Conservation (phyloP, 2,329 filamentous ascomycete genomes). For the Xylaria sp. region DNA sequence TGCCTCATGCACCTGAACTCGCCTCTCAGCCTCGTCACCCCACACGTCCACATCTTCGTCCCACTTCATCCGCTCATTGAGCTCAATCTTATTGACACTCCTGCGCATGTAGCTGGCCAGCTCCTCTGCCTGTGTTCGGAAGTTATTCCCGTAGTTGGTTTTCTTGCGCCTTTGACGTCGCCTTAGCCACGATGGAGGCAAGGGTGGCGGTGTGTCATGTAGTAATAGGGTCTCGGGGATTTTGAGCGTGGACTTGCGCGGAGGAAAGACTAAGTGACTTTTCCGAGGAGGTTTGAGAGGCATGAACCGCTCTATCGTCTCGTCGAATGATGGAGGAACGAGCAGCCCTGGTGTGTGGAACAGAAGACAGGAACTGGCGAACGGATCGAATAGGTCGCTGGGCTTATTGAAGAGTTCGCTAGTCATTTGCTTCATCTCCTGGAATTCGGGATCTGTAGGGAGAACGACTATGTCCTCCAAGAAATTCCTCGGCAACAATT, state of each 20-base stretch:
- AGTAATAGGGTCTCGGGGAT: slow-evolving; percentile 58
- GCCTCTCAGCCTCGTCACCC: slow-evolving; percentile 43
- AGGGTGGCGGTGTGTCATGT: slow-evolving; percentile 45
- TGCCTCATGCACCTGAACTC: slow-evolving; percentile 48
- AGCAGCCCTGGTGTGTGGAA: slow-evolving; percentile 59
- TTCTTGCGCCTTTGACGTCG: slow-evolving; percentile 33
- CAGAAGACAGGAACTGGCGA: slow-evolving; percentile 63
- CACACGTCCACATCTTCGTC: slow-evolving; percentile 46
- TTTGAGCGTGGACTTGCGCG: slow-evolving; percentile 52
- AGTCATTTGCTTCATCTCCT: slow-evolving; percentile 45
- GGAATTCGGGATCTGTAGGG: slow-evolving; percentile 44
- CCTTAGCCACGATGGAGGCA: slow-evolving; percentile 22
- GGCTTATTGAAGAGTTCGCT: slow-evolving; percentile 56
- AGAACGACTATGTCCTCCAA: slow-evolving; percentile 31
- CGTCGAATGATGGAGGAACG: slow-evolving; percentile 52
- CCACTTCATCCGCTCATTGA: slow-evolving; percentile 50
- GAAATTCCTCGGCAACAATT: slow-evolving; percentile 23
- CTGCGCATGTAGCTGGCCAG: slow-evolving; percentile 55
- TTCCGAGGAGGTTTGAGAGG: slow-evolving; percentile 18
- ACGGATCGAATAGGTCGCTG: slow-evolving; percentile 61
- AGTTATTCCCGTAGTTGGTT: slow-evolving; percentile 47
- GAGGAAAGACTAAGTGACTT: slow-evolving; percentile 55
- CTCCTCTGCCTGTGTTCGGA: slow-evolving; percentile 53
- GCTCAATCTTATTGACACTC: slow-evolving; percentile 54
- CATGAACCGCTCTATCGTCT: neutral